Evolutionary conservation across 1,139 yeast species (phyloP), one percentile per base, ranked within the genome.

Genomic region (Spencermartinsiella ligniputridi): DNA sequence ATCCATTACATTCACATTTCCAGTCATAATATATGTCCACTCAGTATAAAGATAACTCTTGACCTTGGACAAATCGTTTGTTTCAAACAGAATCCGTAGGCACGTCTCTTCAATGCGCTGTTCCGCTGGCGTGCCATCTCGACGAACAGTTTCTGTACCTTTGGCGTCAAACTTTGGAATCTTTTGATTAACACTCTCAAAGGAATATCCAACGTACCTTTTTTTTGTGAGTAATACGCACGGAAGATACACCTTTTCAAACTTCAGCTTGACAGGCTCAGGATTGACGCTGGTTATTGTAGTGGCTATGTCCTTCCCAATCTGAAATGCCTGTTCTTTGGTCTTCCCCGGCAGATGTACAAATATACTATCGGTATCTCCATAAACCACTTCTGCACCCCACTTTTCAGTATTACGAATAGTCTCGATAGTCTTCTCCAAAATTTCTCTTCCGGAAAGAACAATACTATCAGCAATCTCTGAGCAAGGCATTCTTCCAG

Each of bases 401-500:
- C 88, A 86, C 27, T 71, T 60, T 1, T 57, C 54, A 22, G 78
- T 74, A 0, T 61, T 54, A 49, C 88, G 94, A 44, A 92, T 89
- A 42, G 75, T 58, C 3, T 75, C 75, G 35, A 89, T 82, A 0
- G 97, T 84, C 44, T 74, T 72, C 41, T 79, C 81, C 43, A 92
- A 65, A 0, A 89, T 83, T 61, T 90, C 97, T 47, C 97, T 70
- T 0, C 94, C 98, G 0, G 94, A 82, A 21, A 92, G 80, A 0
- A 92, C 98, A 60, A 92, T 88, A 9, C 95, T 84, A 66, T 92
- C 98, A 0, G 98, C 96, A 25, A 92, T 75, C 60, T 89, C 97
- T 0, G 95, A 81, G 56, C 94, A 87, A 0, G 98, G 98, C 98
- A 92, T 92, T 52, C 98, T 70, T 0, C 98, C 98, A 27, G 96